Base-by-base conservation (phyloP, 2,329 filamentous ascomycete genomes). In the Cyphellophora attinorum region DNA sequence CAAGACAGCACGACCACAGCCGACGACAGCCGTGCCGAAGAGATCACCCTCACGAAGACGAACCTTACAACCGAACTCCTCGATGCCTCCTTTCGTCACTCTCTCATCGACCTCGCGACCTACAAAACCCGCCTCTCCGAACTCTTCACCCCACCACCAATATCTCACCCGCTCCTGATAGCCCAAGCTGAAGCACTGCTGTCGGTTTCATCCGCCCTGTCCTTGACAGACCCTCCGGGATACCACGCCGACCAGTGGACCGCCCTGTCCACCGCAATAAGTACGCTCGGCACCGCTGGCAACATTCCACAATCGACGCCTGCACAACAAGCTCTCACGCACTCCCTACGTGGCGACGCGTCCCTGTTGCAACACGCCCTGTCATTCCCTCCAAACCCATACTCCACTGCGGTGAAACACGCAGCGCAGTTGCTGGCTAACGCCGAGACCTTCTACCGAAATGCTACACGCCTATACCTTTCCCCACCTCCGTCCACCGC, bases 101-200 rank as follows among this genome's bases (percentile, higher is more conserved):
- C 62, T 21, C 54, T 60, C 32, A 66, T 69, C 34, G 64, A 72
- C 27, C 49, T 68, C 13, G 51, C 60, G 25, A 68, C 67, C n/a
- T 79, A 79, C 53, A 59, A 68, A 32, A 49, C 55, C 23, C 58
- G 63, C 31, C 46, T 68, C 13, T 52, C 51, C 27, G 51, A 51
- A 14, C 62, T 60, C 11, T 70, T 64, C 45, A 50, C 51, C 3
- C 13, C 30, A 10, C 47, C 55, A 2, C 55, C 56, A 3, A 39
- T 64, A 11, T 16, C 15, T 13, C 11, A 19, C 29, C 29, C 16
- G 13, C 63, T 61, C 11, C 60, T 74, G 6, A 69, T 68, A 39
- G 66, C 62, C 28, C 68, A 73, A 49, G 72, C 72, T 5, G 72
- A 76, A 36, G 67, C 73, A 3, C 61, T 78, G 11, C 58, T 70